phyloP scores from a whole-genome alignment of 345 rosid genomes.

The Gossypium mustelinum region DNA sequence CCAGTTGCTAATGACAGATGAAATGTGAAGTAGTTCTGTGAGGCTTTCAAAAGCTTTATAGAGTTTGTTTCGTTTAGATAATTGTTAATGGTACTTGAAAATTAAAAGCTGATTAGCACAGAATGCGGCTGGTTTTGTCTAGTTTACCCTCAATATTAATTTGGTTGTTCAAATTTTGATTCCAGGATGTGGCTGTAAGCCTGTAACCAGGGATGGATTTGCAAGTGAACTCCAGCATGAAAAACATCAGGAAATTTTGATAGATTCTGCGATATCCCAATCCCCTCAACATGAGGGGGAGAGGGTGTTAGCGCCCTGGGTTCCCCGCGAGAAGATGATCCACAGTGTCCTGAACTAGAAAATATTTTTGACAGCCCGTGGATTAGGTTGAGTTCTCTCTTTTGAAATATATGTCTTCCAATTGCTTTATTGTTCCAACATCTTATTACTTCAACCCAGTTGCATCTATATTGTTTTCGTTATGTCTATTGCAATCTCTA shows the following conservation, averaged over 20 bases:
- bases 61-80: neutral
- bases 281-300: constrained; percentile 43
- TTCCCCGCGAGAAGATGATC: constrained; percentile 74
- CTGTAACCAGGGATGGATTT: constrained; percentile 58
- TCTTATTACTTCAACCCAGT: neutral
- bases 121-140: neutral
- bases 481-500: neutral
- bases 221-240: constrained; percentile 38
- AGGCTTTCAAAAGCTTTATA: neutral
- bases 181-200: constrained; percentile 71
- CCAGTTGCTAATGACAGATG: constrained; percentile 10
- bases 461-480: constrained; percentile 6
- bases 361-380: constrained; percentile 60
- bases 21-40: constrained; percentile 1
- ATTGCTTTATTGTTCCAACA: neutral
- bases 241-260: constrained; percentile 32
- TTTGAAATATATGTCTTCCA: too few relatives aligned
- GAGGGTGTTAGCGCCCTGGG: constrained; percentile 84
- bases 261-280: constrained; percentile 79
- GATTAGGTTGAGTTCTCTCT: constrained; percentile 46
- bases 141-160: neutral
- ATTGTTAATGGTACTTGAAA: too few relatives aligned
- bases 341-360: constrained; percentile 57
- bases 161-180: constrained; percentile 12
- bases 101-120: too few relatives aligned